These are phyloP conservation scores for Aureobasidium lini DNA, from an alignment of 2,329 filamentous ascomycete species.

Conservation along the genomic window DNA sequence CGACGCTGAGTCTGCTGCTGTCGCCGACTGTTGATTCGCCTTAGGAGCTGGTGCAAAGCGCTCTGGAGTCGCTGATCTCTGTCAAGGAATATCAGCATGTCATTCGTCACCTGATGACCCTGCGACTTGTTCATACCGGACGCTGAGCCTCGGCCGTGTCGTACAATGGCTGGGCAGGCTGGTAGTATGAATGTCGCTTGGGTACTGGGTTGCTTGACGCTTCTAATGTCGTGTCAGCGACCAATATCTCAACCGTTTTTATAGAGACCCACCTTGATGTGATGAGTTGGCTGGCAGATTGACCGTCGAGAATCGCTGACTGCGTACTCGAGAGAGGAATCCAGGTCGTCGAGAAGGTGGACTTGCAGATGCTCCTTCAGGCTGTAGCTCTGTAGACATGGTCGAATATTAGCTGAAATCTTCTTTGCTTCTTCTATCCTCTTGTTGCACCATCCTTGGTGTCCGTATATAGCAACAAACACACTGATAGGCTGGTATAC, in stretches of 20 bases:
- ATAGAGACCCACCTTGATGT: neutral
- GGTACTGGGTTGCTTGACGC: constrained; percentile 1
- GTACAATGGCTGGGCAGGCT: constrained; percentile 12
- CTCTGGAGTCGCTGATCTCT: neutral
- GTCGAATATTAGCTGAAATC: neutral
- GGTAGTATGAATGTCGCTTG: constrained; percentile 12
- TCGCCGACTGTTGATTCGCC: neutral
- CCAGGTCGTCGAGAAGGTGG: constrained; percentile 1
- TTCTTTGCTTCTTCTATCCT: neutral
- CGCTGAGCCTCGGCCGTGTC: neutral
- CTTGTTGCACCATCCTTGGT: neutral
- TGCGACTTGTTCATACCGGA: constrained; percentile 6
- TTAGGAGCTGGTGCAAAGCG: neutral
- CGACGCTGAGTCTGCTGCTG: neutral
- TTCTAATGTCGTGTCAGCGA: neutral
- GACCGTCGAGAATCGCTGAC: constrained; percentile 9
- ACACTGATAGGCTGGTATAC: neutral
- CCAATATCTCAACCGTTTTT: neutral
- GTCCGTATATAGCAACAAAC: neutral
- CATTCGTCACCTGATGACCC: neutral
- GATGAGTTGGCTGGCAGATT: neutral
- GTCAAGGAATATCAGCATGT: neutral
- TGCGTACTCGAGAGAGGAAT: constrained; percentile 12
- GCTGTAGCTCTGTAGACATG: neutral
- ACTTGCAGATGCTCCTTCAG: neutral